Evolutionary conservation across 75 land plant species (phyloP).

Genomic region (Picea glauca): DNA sequence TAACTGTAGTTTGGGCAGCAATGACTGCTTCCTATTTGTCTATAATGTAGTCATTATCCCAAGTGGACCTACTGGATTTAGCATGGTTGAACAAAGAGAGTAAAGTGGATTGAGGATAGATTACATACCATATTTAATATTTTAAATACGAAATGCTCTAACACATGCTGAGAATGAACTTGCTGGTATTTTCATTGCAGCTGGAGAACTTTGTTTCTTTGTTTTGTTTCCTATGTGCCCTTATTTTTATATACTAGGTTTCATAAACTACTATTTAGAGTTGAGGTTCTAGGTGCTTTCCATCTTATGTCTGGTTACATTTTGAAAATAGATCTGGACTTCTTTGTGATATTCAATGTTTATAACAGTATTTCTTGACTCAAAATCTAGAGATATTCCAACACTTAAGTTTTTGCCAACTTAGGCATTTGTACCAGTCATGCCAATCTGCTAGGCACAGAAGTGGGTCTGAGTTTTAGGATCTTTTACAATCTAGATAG

Average conservation of each 20-base stretch:
- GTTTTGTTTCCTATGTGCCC: not conserved
- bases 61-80: not conserved
- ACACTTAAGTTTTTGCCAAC: not conserved
- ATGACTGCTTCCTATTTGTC: not conserved
- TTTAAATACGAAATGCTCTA: not conserved
- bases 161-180: not conserved
- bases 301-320: not conserved
- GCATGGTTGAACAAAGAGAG: not conserved
- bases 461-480: not conserved
- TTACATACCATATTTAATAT: not conserved
- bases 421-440: not conserved
- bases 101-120: not conserved
- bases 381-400: not conserved
- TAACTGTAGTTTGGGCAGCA: not conserved
- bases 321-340: not conserved
- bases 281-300: not conserved
- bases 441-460: not conserved
- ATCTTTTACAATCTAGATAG: not conserved
- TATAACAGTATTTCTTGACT: not conserved
- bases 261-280: not conserved
- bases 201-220: not conserved
- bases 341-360: not conserved
- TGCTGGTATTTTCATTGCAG: not conserved
- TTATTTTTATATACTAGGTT: not conserved
- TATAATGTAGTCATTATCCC: too few species aligned